Evolutionary conservation across 805 yeast species (phyloP).

Genomic region (Hanseniaspora nectarophila): DNA sequence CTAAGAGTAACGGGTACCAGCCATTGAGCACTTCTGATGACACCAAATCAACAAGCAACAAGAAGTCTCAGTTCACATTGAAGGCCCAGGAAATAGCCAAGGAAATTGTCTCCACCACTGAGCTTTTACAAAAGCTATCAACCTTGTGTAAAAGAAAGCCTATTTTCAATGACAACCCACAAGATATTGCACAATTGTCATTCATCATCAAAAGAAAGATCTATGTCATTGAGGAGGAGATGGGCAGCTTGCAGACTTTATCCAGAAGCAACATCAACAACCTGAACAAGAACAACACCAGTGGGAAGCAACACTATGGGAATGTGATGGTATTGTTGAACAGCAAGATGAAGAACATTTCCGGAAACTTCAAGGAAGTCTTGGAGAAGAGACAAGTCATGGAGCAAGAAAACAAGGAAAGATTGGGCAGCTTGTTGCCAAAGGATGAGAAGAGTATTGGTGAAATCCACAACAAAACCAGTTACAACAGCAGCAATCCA

Average conservation of each 20-base stretch:
- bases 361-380: constrained; percentile 85
- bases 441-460: background rate
- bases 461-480: constrained; percentile 14
- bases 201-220: constrained; percentile 46
- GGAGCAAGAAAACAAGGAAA: constrained; percentile 64
- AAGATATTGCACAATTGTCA: constrained; percentile 85
- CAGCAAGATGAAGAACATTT: constrained; percentile 80
- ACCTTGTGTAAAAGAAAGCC: constrained; percentile 78
- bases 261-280: constrained; percentile 28
- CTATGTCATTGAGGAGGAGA: constrained; percentile 61
- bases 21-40: constrained; percentile 2
- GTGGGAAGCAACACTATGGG: constrained; percentile 59
- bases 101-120: constrained; percentile 79
- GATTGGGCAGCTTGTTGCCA: constrained; percentile 71
- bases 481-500: constrained; percentile 31
- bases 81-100: constrained; percentile 75
- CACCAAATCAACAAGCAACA: constrained; percentile 21
- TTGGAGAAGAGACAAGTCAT: constrained; percentile 74
- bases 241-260: constrained; percentile 50
- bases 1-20: constrained; percentile 1
- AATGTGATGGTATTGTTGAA: constrained; percentile 80
- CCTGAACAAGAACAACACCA: constrained; percentile 34
- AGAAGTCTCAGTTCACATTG: constrained; percentile 41
- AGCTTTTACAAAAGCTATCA: constrained; percentile 67
- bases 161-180: constrained; percentile 83